Evolutionary conservation across 1,139 yeast species (phyloP).

Genomic region (Scheffersomyces illinoinensis): DNA sequence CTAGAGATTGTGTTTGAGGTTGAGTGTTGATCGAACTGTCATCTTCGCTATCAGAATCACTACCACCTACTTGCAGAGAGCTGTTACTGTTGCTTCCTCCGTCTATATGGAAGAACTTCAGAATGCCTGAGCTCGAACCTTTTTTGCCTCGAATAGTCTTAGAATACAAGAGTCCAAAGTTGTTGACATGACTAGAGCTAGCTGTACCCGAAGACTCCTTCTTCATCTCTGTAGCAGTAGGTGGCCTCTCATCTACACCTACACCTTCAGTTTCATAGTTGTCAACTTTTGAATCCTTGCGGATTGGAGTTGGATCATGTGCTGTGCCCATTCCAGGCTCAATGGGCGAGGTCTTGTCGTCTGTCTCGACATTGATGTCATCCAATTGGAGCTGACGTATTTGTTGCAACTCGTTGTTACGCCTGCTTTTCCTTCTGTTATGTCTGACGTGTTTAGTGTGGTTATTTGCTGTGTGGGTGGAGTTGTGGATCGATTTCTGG

Average conservation of each 20-base stretch:
- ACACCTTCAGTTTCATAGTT: background rate
- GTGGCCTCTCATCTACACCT: background rate
- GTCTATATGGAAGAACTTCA: constrained; percentile 17
- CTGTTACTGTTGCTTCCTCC: constrained; percentile 1
- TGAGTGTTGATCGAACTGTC: constrained; percentile 19
- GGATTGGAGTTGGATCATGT: background rate
- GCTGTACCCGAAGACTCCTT: background rate
- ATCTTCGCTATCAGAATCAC: constrained; percentile 18
- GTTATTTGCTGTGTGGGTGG: background rate
- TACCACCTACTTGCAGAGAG: constrained; percentile 21
- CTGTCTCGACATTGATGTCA: background rate
- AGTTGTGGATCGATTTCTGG: constrained; percentile 6
- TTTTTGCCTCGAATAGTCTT: constrained; percentile 15
- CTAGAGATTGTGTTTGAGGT: constrained; percentile 4
- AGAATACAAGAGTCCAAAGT: constrained; percentile 11
- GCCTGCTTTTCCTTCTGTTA: background rate
- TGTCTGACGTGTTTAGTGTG: background rate
- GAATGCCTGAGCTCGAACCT: constrained; percentile 14
- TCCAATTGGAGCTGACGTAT: background rate
- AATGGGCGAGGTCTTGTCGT: background rate
- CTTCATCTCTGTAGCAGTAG: background rate
- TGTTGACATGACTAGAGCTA: background rate
- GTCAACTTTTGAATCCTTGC: background rate
- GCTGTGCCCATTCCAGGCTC: background rate
- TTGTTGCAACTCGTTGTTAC: background rate